Base-by-base conservation (phyloP, 192 early-diverging fungal species). In the Coemansia reversa region DNA sequence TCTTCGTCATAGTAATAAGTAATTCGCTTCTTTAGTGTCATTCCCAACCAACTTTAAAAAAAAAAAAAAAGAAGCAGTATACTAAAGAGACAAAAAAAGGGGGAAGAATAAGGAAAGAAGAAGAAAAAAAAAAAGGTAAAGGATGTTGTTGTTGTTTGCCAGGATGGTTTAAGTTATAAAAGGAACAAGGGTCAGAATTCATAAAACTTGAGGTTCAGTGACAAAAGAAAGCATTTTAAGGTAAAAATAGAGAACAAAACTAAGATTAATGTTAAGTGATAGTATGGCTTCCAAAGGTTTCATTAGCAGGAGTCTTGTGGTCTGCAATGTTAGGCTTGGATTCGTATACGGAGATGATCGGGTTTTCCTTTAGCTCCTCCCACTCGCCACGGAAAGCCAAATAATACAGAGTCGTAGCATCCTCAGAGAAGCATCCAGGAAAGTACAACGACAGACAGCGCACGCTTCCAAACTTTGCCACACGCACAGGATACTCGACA, bases 331-430 rank as follows among this genome's bases (percentile, higher is more conserved):
- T 89, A 7, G 90, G 87, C 51, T 84, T 86, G 33, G 87, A 70
- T 72, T 92, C 90, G 54, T 92, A 92, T 5, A 90, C 61, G 2
- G 90, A 88, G 59, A 90, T 84, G 30, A 92, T 84, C 1, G 89
- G 89, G 62, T 85, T 83, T 12, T 85, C 83, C 49, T 84, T 86
- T 49, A 90, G 70, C 86, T 87, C 84, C 55, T 85, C 88, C 85
- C 87, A 95, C 65, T 96, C 96, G 39, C 97, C 97, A 59, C 94
- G 92, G 66, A 98, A 86, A 11, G 92, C 93, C 75, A 98, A 79
- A 63, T 89, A 98, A 18, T 70, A 77, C 33, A 98, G 84, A 33
- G 27, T 54, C 20, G 92, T 92, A 3, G 81, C 82, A n/a, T 92
- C 91, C 32, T 66, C 91, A 14, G 88, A 90, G 76, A 88, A 93